These are phyloP conservation scores for Yamadazyma atlantica DNA, from an alignment of 1,139 yeast genomes.

Conservation along the genomic window DNA sequence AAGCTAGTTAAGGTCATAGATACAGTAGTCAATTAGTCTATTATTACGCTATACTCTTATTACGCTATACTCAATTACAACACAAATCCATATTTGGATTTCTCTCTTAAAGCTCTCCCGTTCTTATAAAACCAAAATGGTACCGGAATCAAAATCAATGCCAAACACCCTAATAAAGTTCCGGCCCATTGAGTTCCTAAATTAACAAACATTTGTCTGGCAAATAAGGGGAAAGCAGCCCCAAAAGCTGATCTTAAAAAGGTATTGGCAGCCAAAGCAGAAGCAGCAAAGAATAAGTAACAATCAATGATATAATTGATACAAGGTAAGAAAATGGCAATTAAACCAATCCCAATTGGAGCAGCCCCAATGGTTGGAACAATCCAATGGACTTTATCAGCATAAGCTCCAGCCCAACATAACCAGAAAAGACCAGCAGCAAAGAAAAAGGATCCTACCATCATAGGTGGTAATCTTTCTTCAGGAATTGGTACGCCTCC, in stretches of 20 bases:
- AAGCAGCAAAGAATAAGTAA: conserved; percentile 75
- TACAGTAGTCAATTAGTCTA: too few relatives aligned
- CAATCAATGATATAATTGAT: conserved; percentile 77
- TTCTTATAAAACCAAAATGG: conserved; percentile 65
- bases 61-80: not conserved
- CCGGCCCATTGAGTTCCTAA: conserved; percentile 85
- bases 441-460: conserved; percentile 65
- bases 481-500: conserved; percentile 70
- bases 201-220: conserved; percentile 64
- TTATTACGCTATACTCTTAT: not conserved
- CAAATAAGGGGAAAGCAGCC: conserved; percentile 48
- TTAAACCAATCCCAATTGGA: conserved; percentile 69
- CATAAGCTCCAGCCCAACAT: conserved; percentile 79
- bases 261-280: conserved; percentile 86
- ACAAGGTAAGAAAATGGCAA: conserved; percentile 72
- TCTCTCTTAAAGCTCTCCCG: conserved; percentile 60
- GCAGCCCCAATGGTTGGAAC: conserved; percentile 74
- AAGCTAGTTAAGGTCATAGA: too few relatives aligned
- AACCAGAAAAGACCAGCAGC: conserved; percentile 80
- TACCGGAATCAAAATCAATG: conserved; percentile 60
- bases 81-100: conserved; percentile 55
- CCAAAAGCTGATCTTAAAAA: conserved; percentile 62
- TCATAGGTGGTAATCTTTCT: conserved; percentile 71
- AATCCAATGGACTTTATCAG: conserved; percentile 68
- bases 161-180: conserved; percentile 69